A percentile compares a stretch with the other conserved stretches of the same genome.
Conservation (phyloP, 2,329 filamentous ascomycete genomes). For the Cladosporium sp. region DNA sequence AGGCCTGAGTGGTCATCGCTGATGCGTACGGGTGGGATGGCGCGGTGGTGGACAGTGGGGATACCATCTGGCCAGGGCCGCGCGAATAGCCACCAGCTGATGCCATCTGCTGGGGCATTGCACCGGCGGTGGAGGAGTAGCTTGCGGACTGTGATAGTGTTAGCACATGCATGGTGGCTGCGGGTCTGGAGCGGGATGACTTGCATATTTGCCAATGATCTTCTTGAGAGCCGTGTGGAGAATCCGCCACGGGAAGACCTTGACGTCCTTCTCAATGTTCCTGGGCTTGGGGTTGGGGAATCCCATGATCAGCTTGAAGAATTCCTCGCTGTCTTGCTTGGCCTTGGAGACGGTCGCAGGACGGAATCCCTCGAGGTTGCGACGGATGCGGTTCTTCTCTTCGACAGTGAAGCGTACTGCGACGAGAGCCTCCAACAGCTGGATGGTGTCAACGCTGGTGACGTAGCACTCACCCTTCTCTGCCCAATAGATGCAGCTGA, state of each 20-base stretch:
- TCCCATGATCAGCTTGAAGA: slow-evolving; percentile 98
- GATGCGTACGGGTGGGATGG: slow-evolving; percentile 35
- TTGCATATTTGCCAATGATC: slow-evolving; percentile 94
- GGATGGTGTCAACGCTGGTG: slow-evolving; percentile 95
- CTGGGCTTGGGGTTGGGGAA: slow-evolving; percentile 93
- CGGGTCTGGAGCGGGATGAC: slow-evolving; percentile 41
- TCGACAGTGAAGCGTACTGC: slow-evolving; percentile 87
- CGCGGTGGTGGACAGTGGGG: slow-evolving; percentile 36
- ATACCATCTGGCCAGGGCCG: slow-evolving; percentile 44
- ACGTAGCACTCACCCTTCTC: slow-evolving; percentile 90
- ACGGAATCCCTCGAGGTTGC: slow-evolving; percentile 92
- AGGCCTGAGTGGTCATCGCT: slow-evolving; percentile 31
- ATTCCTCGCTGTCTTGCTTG: slow-evolving; percentile 89
- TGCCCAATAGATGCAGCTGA: slow-evolving; percentile 97
- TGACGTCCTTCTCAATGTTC: slow-evolving; percentile 99
- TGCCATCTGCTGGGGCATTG: slow-evolving; percentile 37
- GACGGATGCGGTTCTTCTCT: slow-evolving; percentile 96
- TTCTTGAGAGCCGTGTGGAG: slow-evolving; percentile 87
- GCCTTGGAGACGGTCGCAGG: slow-evolving; percentile 91
- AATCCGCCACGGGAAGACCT: slow-evolving; percentile 96
- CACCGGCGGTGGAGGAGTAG: slow-evolving; percentile 65
- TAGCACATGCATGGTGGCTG: slow-evolving; percentile 33
- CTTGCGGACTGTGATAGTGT: slow-evolving; percentile 59
- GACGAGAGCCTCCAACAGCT: slow-evolving; percentile 87
- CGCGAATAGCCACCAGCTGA: slow-evolving; percentile 34